Evolutionary conservation across 345 rosid species (phyloP).

Genomic region (Gossypioides kirkii): DNA sequence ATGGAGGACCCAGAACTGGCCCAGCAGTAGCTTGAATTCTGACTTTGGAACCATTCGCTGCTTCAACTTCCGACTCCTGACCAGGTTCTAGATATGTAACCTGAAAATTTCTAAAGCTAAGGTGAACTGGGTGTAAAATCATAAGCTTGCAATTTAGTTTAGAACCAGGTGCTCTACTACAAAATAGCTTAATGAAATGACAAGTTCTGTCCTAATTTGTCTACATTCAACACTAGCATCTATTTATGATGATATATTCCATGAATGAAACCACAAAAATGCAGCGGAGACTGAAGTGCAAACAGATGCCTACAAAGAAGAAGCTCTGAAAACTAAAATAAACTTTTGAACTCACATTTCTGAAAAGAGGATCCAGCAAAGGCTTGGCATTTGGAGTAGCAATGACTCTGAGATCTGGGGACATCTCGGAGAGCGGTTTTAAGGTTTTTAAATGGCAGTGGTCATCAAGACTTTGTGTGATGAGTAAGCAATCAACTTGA

Average conservation of each 20-base stretch:
- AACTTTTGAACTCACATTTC: conserved; percentile 40
- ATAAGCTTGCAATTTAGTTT: neutral
- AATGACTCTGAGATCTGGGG: conserved; percentile 55
- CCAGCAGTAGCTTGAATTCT: conserved; percentile 61
- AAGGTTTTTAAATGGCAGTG: conserved; percentile 87
- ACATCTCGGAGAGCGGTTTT: conserved; percentile 57
- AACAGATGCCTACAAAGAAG: neutral
- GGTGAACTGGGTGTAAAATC: neutral
- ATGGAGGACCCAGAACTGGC: conserved; percentile 93
- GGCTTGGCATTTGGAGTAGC: conserved; percentile 91
- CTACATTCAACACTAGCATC: neutral
- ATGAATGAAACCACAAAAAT: neutral
- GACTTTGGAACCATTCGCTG: conserved; percentile 44
- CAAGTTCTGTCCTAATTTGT: neutral
- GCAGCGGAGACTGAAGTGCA: neutral
- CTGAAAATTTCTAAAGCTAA: conserved; percentile 40
- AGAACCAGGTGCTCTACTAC: neutral
- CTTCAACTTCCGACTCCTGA: conserved; percentile 47
- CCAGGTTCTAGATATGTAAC: conserved; percentile 79
- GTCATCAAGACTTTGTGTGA: conserved; percentile 93
- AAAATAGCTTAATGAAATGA: neutral
- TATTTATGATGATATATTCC: neutral
- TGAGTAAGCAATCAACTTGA: conserved; percentile 64
- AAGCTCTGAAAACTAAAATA: neutral
- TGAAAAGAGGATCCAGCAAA: conserved; percentile 76